Percentiles rank a stretch among this genome's conserved stretches.
Conservation (phyloP, 2,329 filamentous ascomycete genomes). For the Septoria linicola region DNA sequence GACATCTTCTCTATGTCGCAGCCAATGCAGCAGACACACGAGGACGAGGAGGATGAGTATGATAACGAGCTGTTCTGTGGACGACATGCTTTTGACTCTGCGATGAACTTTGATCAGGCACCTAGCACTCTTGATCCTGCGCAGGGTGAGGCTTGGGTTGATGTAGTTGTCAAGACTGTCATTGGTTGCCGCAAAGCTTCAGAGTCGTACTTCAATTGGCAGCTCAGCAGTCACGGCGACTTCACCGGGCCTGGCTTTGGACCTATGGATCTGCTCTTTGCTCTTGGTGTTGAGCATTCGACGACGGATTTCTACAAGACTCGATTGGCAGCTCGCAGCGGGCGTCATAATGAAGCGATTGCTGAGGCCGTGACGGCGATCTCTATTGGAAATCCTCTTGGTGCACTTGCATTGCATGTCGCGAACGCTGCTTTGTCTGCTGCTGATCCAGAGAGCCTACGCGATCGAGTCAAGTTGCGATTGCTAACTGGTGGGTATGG, state of each 20-base stretch:
- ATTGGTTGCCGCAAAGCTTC: conserved; percentile 5
- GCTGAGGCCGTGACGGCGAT: not conserved
- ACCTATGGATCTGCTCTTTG: not conserved
- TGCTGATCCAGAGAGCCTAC: not conserved
- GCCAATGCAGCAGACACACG: not conserved
- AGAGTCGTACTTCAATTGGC: conserved; percentile 9
- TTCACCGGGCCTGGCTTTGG: conserved; percentile 11
- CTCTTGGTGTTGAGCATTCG: conserved; percentile 1
- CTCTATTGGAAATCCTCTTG: not conserved
- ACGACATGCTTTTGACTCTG: conserved; percentile 4
- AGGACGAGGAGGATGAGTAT: not conserved
- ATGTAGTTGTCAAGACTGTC: conserved; percentile 3
- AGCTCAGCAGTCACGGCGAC: conserved; percentile 13
- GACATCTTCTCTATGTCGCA: not conserved
- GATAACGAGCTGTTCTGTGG: too few relatives aligned
- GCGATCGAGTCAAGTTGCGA: conserved; percentile 9
- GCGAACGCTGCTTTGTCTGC: not conserved
- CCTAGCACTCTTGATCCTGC: not conserved
- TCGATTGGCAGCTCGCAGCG: not conserved
- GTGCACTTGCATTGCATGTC: not conserved
- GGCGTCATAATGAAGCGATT: not conserved
- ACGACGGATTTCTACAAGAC: not conserved
- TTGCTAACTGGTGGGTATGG: conserved; percentile 9
- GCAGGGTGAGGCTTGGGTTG: conserved; percentile 7
- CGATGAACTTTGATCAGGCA: conserved; percentile 11